Evolutionary conservation across 2,329 filamentous ascomycete genomes (phyloP).

Genomic region (Aspergillus sp.): DNA sequence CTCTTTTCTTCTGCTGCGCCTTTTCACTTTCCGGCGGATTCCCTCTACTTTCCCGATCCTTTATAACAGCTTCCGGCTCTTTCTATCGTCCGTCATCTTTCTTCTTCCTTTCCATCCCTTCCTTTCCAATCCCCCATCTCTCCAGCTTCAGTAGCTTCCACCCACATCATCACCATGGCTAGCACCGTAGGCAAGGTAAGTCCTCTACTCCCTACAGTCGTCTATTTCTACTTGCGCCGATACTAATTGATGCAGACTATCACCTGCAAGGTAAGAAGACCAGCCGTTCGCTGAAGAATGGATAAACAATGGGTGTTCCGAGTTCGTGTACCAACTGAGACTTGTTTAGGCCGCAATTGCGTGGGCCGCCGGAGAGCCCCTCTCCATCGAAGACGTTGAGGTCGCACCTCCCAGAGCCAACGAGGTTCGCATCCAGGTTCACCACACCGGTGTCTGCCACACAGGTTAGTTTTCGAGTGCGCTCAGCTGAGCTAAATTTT

Average conservation of each 20-base stretch:
- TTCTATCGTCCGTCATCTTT: conserved; percentile 1
- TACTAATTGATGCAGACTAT: conserved; percentile 64
- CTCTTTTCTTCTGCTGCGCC: conserved; percentile 16
- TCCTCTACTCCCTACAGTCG: neutral
- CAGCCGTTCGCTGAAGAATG: neutral
- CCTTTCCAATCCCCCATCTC: neutral
- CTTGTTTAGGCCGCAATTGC: conserved; percentile 77
- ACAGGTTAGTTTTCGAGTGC: conserved; percentile 60
- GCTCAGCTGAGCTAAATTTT: neutral
- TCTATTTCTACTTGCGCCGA: neutral
- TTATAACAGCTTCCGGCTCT: neutral
- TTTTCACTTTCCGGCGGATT: conserved; percentile 17
- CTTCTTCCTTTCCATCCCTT: conserved; percentile 5
- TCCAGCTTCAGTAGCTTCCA: neutral
- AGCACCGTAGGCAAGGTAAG: conserved; percentile 58
- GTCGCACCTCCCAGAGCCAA: conserved; percentile 84
- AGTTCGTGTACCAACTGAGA: conserved; percentile 7
- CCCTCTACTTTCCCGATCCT: conserved; percentile 6
- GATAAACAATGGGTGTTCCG: neutral
- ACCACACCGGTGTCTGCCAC: conserved; percentile 98
- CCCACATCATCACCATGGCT: conserved; percentile 44
- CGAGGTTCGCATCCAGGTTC: conserved; percentile 95
- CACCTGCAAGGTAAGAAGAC: conserved; percentile 69
- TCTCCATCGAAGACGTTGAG: conserved; percentile 88
- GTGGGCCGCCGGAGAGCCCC: conserved; percentile 91